Evolutionary conservation across 116 monocot species (phyloP), one percentile per base, ranked within the genome.

Genomic region (Dioscorea cayenensis): DNA sequence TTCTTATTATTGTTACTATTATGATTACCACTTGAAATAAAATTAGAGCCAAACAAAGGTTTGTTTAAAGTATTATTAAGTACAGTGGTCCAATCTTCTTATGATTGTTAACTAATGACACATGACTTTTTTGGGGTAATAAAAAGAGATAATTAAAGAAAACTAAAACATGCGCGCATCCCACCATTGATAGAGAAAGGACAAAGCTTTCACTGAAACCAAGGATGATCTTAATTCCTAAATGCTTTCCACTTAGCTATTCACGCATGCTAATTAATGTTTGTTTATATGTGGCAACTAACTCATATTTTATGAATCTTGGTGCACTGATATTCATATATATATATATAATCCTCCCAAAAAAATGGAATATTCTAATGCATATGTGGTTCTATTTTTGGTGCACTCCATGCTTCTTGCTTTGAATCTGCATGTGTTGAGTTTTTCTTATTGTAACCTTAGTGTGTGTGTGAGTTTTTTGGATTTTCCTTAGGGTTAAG

Each of bases 161-260:
- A 43, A 38, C 38, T 38, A 6, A 38, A 43, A 43, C 43, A 43
- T 43, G 43, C 43, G 43, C 43, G 43, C 43, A 43, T 43, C 11
- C 43, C 43, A 49, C 49, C 49, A 49, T 69, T 51, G 51, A 69
- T 14, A 51, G 69, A n/a, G 50, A 69, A 13, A 69, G 50, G 69
- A 10, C 67, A 19, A 17, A n/a, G 6, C n/a, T n/a, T 69, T 49
- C 69, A 49, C 69, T 69, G 69, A 69, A 69, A 49, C 51, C 69
- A 49, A 69, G 21, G 51, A 25, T 22, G 69, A 69, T 69, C 49
- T 69, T 25, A 25, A 25, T 25, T 14, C 69, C 55, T n/a, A 22
- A 23, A 63, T 59, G 59, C 21, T 59, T 59, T 59, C 59, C 59
- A 23, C 9, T 21, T 22, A 65, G 65, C 14, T 32, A 21, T 65